phyloP scores from a whole-genome alignment of 176 grass and related monocot genomes.

The Musa beccarii region DNA sequence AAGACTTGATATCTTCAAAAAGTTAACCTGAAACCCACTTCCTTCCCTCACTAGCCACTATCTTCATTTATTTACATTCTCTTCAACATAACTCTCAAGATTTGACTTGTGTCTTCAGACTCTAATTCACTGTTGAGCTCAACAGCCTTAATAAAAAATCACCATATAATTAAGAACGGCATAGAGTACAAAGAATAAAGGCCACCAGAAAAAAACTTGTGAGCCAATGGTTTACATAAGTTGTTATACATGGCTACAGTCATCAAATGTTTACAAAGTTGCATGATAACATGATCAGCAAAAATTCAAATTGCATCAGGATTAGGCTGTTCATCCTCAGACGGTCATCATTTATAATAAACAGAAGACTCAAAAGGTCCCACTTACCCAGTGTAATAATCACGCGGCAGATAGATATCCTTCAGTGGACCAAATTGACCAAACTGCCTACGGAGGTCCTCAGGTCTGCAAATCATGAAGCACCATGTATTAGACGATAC shows the following conservation, averaged over 20 bases:
- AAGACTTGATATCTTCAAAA: conserved; percentile 66
- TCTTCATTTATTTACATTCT: conserved; percentile 38
- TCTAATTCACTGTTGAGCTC: conserved; percentile 72
- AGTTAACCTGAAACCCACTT: conserved; percentile 62
- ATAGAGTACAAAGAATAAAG: conserved; percentile 26
- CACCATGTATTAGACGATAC: not conserved
- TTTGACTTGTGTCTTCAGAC: conserved; percentile 75
- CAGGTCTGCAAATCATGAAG: conserved; percentile 46
- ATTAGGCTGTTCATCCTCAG: too few species aligned
- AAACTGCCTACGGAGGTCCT: conserved; percentile 78
- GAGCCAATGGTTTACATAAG: not conserved
- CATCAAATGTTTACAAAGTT: not conserved
- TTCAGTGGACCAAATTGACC: conserved; percentile 79
- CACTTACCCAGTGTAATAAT: conserved; percentile 73
- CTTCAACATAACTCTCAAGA: conserved; percentile 87
- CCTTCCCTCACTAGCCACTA: conserved; percentile 43
- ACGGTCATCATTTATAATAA: too few species aligned
- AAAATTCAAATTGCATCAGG: not conserved
- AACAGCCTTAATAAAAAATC: conserved; percentile 38
- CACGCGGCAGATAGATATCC: conserved; percentile 78
- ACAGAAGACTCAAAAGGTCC: not conserved
- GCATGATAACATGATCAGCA: not conserved
- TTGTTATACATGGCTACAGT: not conserved
- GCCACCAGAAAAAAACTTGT: not conserved
- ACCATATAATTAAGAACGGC: conserved; percentile 22